Evolutionary conservation across 139 green algal genomes (phyloP).

Genomic region (Haematococcus sp.): DNA sequence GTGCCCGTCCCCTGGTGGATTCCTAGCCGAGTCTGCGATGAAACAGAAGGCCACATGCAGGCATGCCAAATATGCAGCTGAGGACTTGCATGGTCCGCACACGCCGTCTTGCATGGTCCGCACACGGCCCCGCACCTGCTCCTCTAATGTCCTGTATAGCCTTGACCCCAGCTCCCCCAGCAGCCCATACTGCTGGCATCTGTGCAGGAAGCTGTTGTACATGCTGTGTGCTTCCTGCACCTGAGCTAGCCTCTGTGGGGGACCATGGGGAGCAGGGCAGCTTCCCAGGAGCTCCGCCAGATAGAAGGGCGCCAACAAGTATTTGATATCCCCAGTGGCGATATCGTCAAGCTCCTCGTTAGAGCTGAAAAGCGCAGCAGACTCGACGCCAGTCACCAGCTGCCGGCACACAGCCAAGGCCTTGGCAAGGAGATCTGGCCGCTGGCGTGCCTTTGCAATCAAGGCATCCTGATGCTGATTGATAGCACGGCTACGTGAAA

Average conservation of each 20-base stretch:
- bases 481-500: no score
- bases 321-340: conserved; percentile 54
- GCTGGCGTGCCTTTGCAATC: no score
- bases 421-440: no score
- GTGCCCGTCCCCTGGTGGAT: no score
- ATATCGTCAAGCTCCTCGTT: conserved; percentile 64
- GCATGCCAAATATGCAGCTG: no score
- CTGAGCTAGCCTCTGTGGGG: background rate
- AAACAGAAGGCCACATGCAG: no score
- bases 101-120: no score
- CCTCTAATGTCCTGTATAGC: conserved; percentile 4
- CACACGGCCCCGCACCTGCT: conserved; percentile 12
- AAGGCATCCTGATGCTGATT: no score
- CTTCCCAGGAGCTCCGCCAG: conserved; percentile 22
- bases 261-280: background rate
- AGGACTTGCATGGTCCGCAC: no score
- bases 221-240: background rate
- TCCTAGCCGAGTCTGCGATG: no score
- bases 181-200: conserved; percentile 34
- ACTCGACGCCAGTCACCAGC: background rate
- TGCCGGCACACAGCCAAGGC: conserved; percentile 1
- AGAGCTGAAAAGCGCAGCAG: conserved; percentile 45
- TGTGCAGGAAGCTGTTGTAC: conserved; percentile 15
- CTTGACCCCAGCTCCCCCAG: conserved; percentile 14
- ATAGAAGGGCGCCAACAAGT: conserved; percentile 52